Conservation (phyloP, 139 green algal species). For the Volvox reticuliferus region DNA sequence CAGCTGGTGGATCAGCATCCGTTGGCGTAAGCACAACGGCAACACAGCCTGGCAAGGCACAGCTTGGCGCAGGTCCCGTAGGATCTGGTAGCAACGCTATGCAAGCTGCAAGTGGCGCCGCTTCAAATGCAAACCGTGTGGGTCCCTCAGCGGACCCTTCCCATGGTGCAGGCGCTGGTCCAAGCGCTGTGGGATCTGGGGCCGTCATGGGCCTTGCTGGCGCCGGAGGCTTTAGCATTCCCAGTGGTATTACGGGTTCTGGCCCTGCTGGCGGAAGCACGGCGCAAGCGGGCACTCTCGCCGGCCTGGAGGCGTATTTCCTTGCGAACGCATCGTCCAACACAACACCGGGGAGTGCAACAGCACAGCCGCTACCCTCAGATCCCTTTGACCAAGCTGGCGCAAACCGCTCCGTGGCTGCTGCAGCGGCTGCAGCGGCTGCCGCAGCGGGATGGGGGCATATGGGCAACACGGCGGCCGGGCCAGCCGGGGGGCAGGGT, state of each 20-base stretch:
- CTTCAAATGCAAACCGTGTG: too few relatives aligned
- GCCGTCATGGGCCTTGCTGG: neutral
- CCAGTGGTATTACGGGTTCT: too few relatives aligned
- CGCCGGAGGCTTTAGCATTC: too few relatives aligned
- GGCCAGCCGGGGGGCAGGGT: neutral
- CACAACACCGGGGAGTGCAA: neutral
- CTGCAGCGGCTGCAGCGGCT: neutral
- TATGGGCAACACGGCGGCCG: neutral
- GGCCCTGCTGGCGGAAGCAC: constrained; percentile 40
- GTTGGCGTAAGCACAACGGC: neutral
- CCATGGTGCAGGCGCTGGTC: too few relatives aligned
- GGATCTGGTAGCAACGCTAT: neutral
- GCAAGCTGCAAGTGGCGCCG: neutral
- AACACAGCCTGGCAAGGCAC: neutral
- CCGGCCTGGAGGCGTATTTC: constrained; percentile 11
- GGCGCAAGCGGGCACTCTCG: constrained; percentile 65
- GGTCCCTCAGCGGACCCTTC: too few relatives aligned
- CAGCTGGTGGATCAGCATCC: neutral
- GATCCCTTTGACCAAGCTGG: constrained; percentile 33
- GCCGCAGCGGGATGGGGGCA: neutral
- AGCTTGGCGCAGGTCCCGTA: too few relatives aligned
- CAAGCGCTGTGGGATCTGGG: neutral
- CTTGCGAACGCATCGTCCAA: neutral
- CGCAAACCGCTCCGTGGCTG: neutral
- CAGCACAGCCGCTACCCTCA: constrained; percentile 4